phyloP scores from a whole-genome alignment of 495 filamentous ascomycete species.

The Tuber calosporum region DNA sequence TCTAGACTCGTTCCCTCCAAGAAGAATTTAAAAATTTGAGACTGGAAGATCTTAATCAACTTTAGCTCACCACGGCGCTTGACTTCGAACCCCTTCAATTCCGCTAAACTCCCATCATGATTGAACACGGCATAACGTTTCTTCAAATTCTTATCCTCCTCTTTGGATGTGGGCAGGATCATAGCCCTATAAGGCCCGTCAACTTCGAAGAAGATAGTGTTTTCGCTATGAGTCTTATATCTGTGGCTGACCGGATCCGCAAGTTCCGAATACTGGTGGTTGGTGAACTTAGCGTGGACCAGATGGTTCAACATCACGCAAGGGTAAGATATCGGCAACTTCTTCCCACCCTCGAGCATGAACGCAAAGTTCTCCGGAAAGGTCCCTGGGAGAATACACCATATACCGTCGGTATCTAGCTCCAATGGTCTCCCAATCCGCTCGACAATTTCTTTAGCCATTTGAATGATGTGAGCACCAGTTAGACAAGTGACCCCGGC shows the following conservation, averaged over 20 bases:
- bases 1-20: conserved; percentile 75
- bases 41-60: conserved; percentile 99
- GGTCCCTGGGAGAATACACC: conserved; percentile 96
- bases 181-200: conserved; percentile 96
- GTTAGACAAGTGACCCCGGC: conserved; percentile 97
- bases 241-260: conserved; percentile 69
- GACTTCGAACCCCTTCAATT: conserved; percentile 95
- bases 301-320: conserved; percentile 99
- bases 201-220: conserved; percentile 99
- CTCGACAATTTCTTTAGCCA: conserved; percentile 91
- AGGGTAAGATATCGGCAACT: conserved; percentile 87
- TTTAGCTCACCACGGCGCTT: conserved; percentile 97
- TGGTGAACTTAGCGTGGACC: conserved; percentile 90
- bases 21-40: conserved; percentile 99
- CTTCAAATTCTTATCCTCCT: conserved; percentile 99
- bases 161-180: conserved; percentile 94
- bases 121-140: conserved; percentile 99
- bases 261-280: conserved; percentile 91
- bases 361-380: conserved; percentile 98
- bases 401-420: conserved; percentile 99
- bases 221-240: conserved; percentile 94
- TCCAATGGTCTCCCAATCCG: conserved; percentile 88
- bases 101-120: conserved; percentile 90
- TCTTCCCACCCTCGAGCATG: conserved; percentile 89
- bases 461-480: conserved; percentile 93